These are phyloP conservation scores for Ustilago tritici DNA, from an alignment of 1,284 basidiomycete species.

Conservation along the genomic window DNA sequence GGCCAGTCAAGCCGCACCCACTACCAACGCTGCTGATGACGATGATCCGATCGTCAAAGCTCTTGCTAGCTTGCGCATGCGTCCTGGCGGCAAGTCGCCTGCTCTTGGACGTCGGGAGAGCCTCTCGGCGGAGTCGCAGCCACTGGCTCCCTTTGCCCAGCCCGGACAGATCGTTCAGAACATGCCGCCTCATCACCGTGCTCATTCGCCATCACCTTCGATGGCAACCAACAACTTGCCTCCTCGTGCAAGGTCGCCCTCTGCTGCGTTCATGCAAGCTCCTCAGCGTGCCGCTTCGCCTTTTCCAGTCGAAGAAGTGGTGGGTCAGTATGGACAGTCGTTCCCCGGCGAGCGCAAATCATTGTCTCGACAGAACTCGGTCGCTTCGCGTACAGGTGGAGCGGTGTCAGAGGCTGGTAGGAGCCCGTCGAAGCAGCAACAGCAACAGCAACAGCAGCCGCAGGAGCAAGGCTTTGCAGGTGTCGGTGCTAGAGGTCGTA, in stretches of 20 bases:
- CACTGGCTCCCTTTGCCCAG: conserved; percentile 36
- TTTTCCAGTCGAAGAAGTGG: conserved; percentile 78
- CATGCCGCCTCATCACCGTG: conserved; percentile 45
- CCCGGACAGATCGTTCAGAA: conserved; percentile 46
- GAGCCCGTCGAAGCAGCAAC: conserved; percentile 40
- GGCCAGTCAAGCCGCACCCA: conserved; percentile 7
- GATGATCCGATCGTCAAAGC: conserved; percentile 82
- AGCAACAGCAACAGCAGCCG: conserved; percentile 24
- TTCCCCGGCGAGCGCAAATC: conserved; percentile 82
- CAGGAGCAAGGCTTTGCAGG: conserved; percentile 60
- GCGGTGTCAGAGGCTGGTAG: conserved; percentile 21
- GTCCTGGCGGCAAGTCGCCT: conserved; percentile 58
- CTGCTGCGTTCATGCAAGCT: conserved; percentile 80
- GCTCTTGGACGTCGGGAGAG: conserved; percentile 47
- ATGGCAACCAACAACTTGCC: conserved; percentile 42
- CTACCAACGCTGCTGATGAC: conserved; percentile 69
- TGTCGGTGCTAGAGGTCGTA: conserved; percentile 61
- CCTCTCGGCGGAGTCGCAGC: conserved; percentile 31
- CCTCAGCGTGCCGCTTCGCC: conserved; percentile 73
- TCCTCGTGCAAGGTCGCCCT: conserved; percentile 78
- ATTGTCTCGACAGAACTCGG: conserved; percentile 63
- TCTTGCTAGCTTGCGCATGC: conserved; percentile 74
- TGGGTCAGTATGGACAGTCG: conserved; percentile 82
- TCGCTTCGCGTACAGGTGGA: conserved; percentile 43
- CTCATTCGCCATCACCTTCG: conserved; percentile 49